Evolutionary conservation across 352 stramenopile species (phyloP), one percentile per base, ranked within the genome.

Genomic region (Pelagophyceae sp.): DNA sequence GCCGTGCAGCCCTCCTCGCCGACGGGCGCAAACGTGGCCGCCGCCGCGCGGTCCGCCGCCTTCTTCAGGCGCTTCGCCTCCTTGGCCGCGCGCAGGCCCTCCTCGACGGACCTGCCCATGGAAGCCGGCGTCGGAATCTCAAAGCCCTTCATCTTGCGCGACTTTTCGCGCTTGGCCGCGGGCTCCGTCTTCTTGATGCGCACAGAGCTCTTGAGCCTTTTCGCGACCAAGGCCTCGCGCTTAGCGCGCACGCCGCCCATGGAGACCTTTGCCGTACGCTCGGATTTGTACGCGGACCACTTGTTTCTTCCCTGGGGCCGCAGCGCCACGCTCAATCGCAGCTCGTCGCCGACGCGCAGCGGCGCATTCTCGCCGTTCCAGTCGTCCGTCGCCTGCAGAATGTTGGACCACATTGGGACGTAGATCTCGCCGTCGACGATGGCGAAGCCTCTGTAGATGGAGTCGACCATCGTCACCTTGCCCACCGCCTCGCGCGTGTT

Each of bases 391-490:
- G 19, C 67, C 15, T 51, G 11, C 45, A 11, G 45, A 1, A 19
- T 11, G 67, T 74, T 74, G 20, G 35, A 17, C 33, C 17, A 74
- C 35, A 31, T 31, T 1, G 67, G 67, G 35, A 74, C 67, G 67
- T 74, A 74, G 37, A 17, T 38, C 35, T 74, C 67, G 35, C 37
- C 35, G 67, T 54, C 67, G 2, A 54, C 67, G 35, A 74, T 35
- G 35, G 35, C 20, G 67, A 74, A 74, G 35, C 35, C 67, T 2
- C 17, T 0, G 67, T 74, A 23, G 15, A 74, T n/a, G 2, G 33
- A 35, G 67, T 74, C 67, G 35, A 74, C 67, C 67, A 74, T 74
- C 23, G 67, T 60, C 37, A 74, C 67, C 5, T 32, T 20, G 2
- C 33, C 67, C 35, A 29, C 38, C 15, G 29, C 20, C 15, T 58